Conservation (phyloP, 1,284 basidiomycete species). For the Termitomyces sp. region DNA sequence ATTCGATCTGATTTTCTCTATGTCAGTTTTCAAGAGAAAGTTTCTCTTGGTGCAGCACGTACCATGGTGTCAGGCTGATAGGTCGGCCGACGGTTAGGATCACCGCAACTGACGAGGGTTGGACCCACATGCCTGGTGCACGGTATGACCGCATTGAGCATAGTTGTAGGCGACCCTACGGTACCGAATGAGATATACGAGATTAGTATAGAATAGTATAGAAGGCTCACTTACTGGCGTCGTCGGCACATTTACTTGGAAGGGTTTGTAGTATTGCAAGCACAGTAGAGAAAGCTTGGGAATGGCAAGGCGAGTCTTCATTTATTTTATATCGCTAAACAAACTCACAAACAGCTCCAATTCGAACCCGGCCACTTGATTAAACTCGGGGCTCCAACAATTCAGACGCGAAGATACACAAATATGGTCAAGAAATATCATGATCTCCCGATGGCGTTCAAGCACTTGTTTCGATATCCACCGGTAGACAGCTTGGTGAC, state of each 20-base stretch:
- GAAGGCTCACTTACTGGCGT: not conserved
- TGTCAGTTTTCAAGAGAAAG: not conserved
- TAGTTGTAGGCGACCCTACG: not conserved
- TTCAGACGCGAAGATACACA: not conserved
- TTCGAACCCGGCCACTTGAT: not conserved
- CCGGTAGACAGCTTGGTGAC: slow-evolving; percentile 1
- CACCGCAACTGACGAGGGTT: not conserved
- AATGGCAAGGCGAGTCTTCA: not conserved
- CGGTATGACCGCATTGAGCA: not conserved
- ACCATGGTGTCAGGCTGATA: not conserved
- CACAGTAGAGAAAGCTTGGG: not conserved
- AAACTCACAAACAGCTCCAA: not conserved
- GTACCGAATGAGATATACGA: not conserved
- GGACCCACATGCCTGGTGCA: not conserved
- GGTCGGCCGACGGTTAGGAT: not conserved
- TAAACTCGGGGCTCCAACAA: not conserved
- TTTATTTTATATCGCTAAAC: not conserved
- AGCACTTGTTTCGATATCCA: not conserved
- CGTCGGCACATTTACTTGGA: not conserved
- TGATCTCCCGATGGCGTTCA: not conserved
- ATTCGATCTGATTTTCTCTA: slow-evolving; percentile 41
- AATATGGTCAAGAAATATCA: not conserved
- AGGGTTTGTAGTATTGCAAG: not conserved
- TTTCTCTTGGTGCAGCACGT: not conserved
- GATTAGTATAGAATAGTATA: not conserved